phyloP scores from a whole-genome alignment of 179 eudicot species.

The Pouteria campechiana region DNA sequence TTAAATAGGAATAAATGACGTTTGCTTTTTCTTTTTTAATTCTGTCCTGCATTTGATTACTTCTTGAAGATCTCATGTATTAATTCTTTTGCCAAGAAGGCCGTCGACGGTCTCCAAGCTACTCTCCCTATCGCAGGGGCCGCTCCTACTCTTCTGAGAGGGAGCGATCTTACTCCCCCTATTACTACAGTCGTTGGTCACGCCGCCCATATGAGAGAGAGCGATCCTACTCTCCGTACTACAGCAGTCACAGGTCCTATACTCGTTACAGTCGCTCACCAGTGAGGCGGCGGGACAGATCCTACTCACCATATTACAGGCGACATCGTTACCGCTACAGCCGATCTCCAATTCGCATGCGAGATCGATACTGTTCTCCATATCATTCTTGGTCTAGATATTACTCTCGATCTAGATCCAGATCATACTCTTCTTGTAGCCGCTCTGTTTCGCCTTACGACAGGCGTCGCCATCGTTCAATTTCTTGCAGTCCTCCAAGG shows the following conservation, averaged over 20 bases:
- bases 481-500: conserved; percentile 26
- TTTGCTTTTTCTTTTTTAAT: background rate
- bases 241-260: conserved; percentile 15
- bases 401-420: conserved; percentile 30
- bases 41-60: background rate
- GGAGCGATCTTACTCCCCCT: conserved; percentile 25
- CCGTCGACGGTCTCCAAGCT: conserved; percentile 45
- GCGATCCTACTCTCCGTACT: conserved; percentile 36
- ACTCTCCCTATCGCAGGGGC: conserved; percentile 39
- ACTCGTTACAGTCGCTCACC: conserved; percentile 24
- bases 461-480: too few relatives aligned
- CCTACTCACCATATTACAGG: conserved; percentile 24
- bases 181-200: conserved; percentile 12
- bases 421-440: conserved; percentile 16
- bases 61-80: background rate
- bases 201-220: conserved; percentile 49
- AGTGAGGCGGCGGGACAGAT: conserved; percentile 12
- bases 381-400: conserved; percentile 26
- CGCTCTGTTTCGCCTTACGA: conserved; percentile 11
- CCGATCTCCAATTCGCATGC: conserved; percentile 17
- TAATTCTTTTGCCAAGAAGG: conserved; percentile 13
- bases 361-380: conserved; percentile 19
- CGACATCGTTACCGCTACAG: conserved; percentile 22
- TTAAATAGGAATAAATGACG: background rate
- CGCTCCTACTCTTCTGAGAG: conserved; percentile 56